Conservation (phyloP, 2,329 filamentous ascomycete species). For the Xylaria arbuscula region DNA sequence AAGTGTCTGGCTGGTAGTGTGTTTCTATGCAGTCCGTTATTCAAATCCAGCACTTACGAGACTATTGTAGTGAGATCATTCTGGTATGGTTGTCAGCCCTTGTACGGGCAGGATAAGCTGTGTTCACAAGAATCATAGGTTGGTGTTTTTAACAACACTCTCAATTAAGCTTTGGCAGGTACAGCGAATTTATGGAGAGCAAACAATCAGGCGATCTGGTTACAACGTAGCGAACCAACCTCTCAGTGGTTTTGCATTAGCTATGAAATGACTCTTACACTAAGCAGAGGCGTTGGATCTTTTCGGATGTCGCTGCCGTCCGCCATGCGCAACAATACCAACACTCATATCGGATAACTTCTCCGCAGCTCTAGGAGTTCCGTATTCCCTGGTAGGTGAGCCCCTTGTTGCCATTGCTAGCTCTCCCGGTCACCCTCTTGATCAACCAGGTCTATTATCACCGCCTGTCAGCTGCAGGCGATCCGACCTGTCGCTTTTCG, state of each 20-base stretch:
- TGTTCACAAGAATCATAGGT: slow-evolving; percentile 37
- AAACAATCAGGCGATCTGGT: slow-evolving; percentile 17
- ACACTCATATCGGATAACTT: neutral
- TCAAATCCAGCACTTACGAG: slow-evolving; percentile 26
- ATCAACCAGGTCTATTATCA: slow-evolving; percentile 14
- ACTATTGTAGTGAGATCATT: slow-evolving; percentile 13
- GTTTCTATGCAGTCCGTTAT: slow-evolving; percentile 31
- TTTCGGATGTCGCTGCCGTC: neutral
- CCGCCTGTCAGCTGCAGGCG: slow-evolving; percentile 36
- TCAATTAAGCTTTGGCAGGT: slow-evolving; percentile 22
- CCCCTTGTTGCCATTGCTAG: neutral
- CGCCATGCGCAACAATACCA: neutral
- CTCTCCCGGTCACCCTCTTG: neutral
- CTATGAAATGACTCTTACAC: slow-evolving; percentile 20
- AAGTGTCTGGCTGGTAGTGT: slow-evolving; percentile 41
- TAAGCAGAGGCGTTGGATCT: slow-evolving; percentile 11
- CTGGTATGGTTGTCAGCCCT: neutral
- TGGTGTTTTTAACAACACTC: too few relatives aligned
- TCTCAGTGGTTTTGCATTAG: slow-evolving; percentile 12
- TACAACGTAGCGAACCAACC: slow-evolving; percentile 18
- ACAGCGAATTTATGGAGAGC: slow-evolving; percentile 19
- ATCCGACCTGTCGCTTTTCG: slow-evolving; percentile 45
- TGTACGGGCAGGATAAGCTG: slow-evolving; percentile 20
- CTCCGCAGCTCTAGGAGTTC: neutral
- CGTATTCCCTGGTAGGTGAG: neutral